Base-by-base conservation (phyloP, 495 filamentous ascomycete genomes). In the Emericellopsis terricola region DNA sequence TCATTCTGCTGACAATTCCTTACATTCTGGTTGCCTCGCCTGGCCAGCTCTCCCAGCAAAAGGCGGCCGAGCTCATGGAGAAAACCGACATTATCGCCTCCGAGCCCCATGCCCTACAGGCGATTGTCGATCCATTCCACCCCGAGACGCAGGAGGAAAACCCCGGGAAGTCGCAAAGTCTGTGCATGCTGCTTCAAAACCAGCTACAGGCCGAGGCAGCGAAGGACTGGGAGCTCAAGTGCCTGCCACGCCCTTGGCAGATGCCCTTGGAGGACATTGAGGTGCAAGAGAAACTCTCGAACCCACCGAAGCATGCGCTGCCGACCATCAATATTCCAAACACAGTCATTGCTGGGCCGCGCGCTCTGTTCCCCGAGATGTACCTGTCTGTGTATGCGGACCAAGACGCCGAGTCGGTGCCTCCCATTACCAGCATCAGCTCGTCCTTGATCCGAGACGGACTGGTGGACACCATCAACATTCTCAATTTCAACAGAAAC, bases 361-460 rank as follows among this genome's bases (percentile, higher is more conserved):
- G 71, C 21, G 66, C 81, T 6, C 62, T 93, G 17, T 85, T 93
- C 52, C 91, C 89, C 0, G 89, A 96, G 53, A 65, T 93, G 13
- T 94, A 80, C 53, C 77, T 93, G 51, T 99, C 89, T 2, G 81
- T 94, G 14, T 99, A 86, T 44, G 69, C 72, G 2, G 66, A 80
- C 43, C 86, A 93, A 45, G 86, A 94, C 7, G 59, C 93, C 21
- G 82, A 93, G 58, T 94, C 89, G 4, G 89, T 96, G 3, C 89
- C 89, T 26, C 63, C 79, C 4, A 66, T 69, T 3, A 66, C 65
- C 13, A 73, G 73, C 39, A 76, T 94, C 37, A 71, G 87, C 1
- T 75, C 82, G 0, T 84, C 71, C 6, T 50, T 99, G 15, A 60
- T 94, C 40, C 70, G 89, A 31, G 89, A 99, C 54, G 71, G 69